Conservation (phyloP, 2,329 filamentous ascomycete species). For the Penicillium brasilianum region DNA sequence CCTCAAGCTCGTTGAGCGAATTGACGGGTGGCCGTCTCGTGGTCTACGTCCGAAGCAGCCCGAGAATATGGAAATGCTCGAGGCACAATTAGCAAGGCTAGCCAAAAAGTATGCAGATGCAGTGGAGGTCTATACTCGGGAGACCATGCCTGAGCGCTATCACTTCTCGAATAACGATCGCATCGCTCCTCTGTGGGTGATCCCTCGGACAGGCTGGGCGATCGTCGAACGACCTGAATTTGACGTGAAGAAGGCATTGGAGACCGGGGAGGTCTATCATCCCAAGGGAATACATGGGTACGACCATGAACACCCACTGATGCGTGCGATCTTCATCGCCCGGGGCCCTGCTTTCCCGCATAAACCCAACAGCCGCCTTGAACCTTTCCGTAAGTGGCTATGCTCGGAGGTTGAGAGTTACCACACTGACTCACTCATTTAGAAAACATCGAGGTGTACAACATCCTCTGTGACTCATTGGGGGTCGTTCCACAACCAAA, state of each 20-base stretch:
- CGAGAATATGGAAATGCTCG: slow-evolving; percentile 68
- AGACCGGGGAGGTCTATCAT: slow-evolving; percentile 70
- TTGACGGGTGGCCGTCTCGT: slow-evolving; percentile 92
- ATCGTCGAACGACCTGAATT: slow-evolving; percentile 83
- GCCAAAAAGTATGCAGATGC: slow-evolving; percentile 63
- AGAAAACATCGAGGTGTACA: slow-evolving; percentile 97
- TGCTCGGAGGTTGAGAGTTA: not conserved
- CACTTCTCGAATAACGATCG: slow-evolving; percentile 87
- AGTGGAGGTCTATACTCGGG: slow-evolving; percentile 83
- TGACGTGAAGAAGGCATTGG: slow-evolving; percentile 69
- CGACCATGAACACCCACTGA: slow-evolving; percentile 90
- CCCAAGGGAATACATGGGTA: slow-evolving; percentile 91
- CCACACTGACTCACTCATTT: not conserved
- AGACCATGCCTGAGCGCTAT: slow-evolving; percentile 89
- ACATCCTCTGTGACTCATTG: slow-evolving; percentile 88
- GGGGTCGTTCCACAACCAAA: slow-evolving; percentile 75
- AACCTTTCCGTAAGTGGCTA: slow-evolving; percentile 76
- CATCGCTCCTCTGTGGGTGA: slow-evolving; percentile 93
- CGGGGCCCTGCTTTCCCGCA: slow-evolving; percentile 92
- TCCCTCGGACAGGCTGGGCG: slow-evolving; percentile 91
- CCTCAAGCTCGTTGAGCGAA: slow-evolving; percentile 74
- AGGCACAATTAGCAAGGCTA: slow-evolving; percentile 63
- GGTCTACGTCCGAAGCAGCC: slow-evolving; percentile 80
- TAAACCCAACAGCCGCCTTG: slow-evolving; percentile 75
- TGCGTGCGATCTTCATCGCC: slow-evolving; percentile 94